A percentile compares a stretch with the other conserved stretches of the same genome.
phyloP scores from a whole-genome alignment of 2,329 filamentous ascomycete genomes.

The Nigrospora oryzae region DNA sequence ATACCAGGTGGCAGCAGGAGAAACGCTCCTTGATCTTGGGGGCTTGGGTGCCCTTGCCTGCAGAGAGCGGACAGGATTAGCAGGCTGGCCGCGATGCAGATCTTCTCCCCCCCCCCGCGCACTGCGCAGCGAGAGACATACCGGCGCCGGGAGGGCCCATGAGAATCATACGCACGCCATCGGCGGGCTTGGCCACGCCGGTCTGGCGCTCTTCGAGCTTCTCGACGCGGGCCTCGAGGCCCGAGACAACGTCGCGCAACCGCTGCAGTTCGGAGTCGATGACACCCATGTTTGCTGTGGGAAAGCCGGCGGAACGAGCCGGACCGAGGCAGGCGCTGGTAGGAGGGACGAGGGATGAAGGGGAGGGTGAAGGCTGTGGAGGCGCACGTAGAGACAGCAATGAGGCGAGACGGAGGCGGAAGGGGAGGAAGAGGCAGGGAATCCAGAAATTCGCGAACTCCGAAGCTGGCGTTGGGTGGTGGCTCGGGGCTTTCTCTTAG shows the following conservation, averaged over 20 bases:
- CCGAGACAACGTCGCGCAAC: conserved; percentile 75
- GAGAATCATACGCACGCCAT: conserved; percentile 87
- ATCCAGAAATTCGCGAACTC: conserved; percentile 13
- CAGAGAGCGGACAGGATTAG: conserved; percentile 2
- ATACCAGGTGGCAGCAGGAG: conserved; percentile 91
- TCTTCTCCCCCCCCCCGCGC: too few relatives aligned
- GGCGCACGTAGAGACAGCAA: not conserved
- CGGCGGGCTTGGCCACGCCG: conserved; percentile 43
- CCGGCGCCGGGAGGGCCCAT: conserved; percentile 97
- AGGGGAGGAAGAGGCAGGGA: conserved; percentile 9
- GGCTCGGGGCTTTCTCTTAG: not conserved
- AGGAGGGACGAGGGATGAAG: conserved; percentile 7
- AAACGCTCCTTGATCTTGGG: conserved; percentile 98
- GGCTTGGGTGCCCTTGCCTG: conserved; percentile 98
- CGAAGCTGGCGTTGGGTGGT: not conserved
- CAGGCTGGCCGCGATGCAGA: too few relatives aligned
- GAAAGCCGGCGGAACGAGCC: conserved; percentile 6
- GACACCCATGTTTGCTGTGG: conserved; percentile 65
- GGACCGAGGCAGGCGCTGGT: conserved; percentile 13
- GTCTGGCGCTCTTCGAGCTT: conserved; percentile 70
- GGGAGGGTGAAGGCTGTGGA: conserved; percentile 7
- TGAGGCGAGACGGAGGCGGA: conserved; percentile 1
- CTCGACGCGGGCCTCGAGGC: conserved; percentile 79
- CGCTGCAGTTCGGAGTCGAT: conserved; percentile 78
- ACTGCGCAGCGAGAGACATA: conserved; percentile 37